Percentiles rank a stretch among this genome's conserved stretches.
phyloP scores from a whole-genome alignment of 345 rosid species.

The Eucalyptus sp. region DNA sequence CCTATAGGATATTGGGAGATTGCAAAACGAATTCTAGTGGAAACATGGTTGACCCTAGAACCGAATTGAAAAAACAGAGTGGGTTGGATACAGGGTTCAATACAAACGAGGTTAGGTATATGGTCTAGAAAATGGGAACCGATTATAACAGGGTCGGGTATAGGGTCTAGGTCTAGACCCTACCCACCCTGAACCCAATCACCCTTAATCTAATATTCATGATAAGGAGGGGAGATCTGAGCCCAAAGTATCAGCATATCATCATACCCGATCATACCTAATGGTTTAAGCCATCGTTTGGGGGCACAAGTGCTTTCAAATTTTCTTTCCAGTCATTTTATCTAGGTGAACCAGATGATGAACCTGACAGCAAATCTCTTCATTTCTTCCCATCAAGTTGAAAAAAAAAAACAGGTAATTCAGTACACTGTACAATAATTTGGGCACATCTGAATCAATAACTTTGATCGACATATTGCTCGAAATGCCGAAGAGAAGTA shows the following conservation, averaged over 20 bases:
- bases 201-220: background rate
- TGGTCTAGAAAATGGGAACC: too few species aligned
- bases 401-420: background rate
- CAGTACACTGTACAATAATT: background rate
- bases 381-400: background rate
- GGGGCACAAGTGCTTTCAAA: background rate
- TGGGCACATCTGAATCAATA: background rate
- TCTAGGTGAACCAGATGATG: background rate
- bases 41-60: too few species aligned
- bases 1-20: too few species aligned
- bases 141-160: too few species aligned
- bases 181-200: too few species aligned
- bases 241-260: background rate
- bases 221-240: background rate
- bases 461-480: background rate
- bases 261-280: background rate
- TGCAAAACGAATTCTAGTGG: too few species aligned
- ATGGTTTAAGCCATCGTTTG: background rate
- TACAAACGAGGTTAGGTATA: too few species aligned
- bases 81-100: too few species aligned
- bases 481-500: background rate
- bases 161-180: too few species aligned
- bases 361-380: background rate
- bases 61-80: too few species aligned
- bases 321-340: background rate